These are phyloP conservation scores for Podaxis rugospora DNA, from an alignment of 768 basidiomycete species.

Conservation along the genomic window DNA sequence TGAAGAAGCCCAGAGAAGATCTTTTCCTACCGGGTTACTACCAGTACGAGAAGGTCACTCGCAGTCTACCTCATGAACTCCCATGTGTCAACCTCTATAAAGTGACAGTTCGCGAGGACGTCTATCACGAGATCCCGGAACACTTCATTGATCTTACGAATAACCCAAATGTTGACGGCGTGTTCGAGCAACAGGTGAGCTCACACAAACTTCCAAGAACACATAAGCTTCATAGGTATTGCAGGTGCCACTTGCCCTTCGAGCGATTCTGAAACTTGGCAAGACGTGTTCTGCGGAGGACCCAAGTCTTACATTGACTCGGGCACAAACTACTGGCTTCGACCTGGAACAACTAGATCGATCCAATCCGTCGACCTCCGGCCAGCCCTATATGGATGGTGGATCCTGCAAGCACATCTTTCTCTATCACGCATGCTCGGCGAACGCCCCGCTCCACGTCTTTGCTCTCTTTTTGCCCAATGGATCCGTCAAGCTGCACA, in stretches of 20 bases:
- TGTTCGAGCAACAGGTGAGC: slow-evolving; percentile 87
- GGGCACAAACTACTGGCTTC: slow-evolving; percentile 78
- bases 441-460: slow-evolving; percentile 72
- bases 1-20: slow-evolving; percentile 64
- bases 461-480: slow-evolving; percentile 82
- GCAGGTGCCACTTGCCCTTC: slow-evolving; percentile 73
- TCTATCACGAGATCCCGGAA: slow-evolving; percentile 79
- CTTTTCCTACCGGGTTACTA: slow-evolving; percentile 71
- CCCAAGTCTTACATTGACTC: slow-evolving; percentile 66
- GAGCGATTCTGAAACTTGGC: slow-evolving; percentile 80
- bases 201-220: neutral
- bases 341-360: slow-evolving; percentile 79
- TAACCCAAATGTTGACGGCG: slow-evolving; percentile 91
- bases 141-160: slow-evolving; percentile 93
- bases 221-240: neutral
- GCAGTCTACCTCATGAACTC: slow-evolving; percentile 76
- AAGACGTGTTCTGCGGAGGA: slow-evolving; percentile 73
- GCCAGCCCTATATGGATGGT: slow-evolving; percentile 68
- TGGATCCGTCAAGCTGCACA: slow-evolving; percentile 69
- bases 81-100: slow-evolving; percentile 80
- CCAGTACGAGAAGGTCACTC: slow-evolving; percentile 63
- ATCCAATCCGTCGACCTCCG: slow-evolving; percentile 49
- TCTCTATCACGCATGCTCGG: slow-evolving; percentile 82
- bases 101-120: slow-evolving; percentile 75
- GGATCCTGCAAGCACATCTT: slow-evolving; percentile 77